Base-by-base conservation (phyloP, 2,329 filamentous ascomycete species). In the Sporothrix luriei region DNA sequence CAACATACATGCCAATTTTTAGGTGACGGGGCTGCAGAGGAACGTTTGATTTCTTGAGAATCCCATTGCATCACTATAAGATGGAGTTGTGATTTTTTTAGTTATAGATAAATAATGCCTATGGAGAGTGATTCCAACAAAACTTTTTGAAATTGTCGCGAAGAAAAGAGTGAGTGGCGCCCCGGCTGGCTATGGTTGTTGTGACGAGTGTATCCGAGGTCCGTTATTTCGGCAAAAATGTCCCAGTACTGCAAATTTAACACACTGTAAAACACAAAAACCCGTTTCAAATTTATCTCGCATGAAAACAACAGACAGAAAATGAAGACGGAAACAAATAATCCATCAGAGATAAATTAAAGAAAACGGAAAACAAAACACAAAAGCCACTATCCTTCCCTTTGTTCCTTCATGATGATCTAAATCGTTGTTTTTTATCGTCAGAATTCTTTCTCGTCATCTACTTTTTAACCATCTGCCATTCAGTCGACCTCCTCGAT, bases 401-500 rank as follows among this genome's bases (percentile, higher is more conserved):
- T 48, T 40, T 51, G 29, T 33, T 61, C 29, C 40, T 68, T 64
- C 46, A 64, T 68, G 46, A 68, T 62, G 46, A 68, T 64, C 67
- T 68, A 68, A 29, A 57, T 71, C 66, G 26, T n/a, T n/a, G 66
- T 49, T 6, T 21, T 68, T 66, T 65, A 33, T 52, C 26, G 33
- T 68, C 62, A 51, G 24, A 14, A n/a, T 29, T 11, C 33, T 57
- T 49, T 10, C 26, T 51, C 33, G 14, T 65, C 21, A 21, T 43
- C 19, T 5, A 43, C 40, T 14, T 29, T 68, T 46, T 33, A 16
- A 9, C 48, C 48, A 19, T 49, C 48, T 16, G 14, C 6, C 33
- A 48, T 40, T 48, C 61, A 71, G 66, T 71, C 69, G 7, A 68
- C 69, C 68, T 73, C 73, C 70, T 73, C 72, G 14, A 73, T 70